Evolutionary conservation across 257 asterid species (phyloP), one percentile per base, ranked within the genome.

Genomic region (Penstemon davidsonii): DNA sequence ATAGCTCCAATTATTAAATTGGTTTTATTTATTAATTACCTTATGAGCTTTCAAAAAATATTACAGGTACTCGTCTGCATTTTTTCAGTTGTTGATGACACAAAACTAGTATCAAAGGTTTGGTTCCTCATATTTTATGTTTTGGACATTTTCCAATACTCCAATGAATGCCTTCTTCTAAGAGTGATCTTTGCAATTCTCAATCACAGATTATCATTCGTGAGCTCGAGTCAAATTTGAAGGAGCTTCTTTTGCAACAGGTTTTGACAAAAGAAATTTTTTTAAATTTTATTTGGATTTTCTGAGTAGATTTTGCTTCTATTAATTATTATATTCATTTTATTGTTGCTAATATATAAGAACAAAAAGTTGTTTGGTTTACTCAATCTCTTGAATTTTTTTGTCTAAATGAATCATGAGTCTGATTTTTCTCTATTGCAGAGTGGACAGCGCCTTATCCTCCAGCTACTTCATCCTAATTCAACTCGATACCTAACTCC

Each of bases 401-500:
- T 38, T 13, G 46, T 38, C 6, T 42, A 52, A 7, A 41, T 37
- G 66, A 62, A 9, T 42, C 49, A 42, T 13, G 12, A 36, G 4
- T 60, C 11, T 54, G 25, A 10, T 59, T 7, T 58, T 43, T 64
- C 4, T 62, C 18, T 59, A 7, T 72, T 80, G 71, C 87, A 92
- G 98, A 79, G 70, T 75, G 91, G 83, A 52, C 82, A 96, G 53
- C 93, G 92, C 69, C 91, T 88, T 50, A 56, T 87, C 50, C 75
- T 92, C 79, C 98, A 92, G 78, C 88, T 90, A 76, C 96, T 92
- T 55, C 95, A 85, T 82, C 98, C 98, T 53, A 81, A 86, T 71
- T 75, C 89, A 63, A 10, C 92, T 60, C 90, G 92, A 73, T 88
- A 92, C 82, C 79, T 90, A 70, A 81, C 80, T 62, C 84, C 86